These are phyloP conservation scores for Hapsidospora chrysogenum DNA, from an alignment of 495 filamentous ascomycete species.

Conservation along the genomic window DNA sequence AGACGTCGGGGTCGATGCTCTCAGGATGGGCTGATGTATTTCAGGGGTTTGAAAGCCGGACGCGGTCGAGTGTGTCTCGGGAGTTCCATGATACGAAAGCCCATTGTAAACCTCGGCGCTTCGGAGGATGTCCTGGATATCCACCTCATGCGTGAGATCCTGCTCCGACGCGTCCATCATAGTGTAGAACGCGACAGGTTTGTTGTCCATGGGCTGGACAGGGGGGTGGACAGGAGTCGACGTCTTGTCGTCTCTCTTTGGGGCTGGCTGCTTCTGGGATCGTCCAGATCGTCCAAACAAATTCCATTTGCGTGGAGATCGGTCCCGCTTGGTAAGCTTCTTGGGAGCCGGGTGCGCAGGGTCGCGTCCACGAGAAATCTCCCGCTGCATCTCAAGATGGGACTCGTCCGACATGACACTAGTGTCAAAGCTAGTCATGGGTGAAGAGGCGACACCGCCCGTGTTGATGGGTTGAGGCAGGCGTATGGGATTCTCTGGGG, in stretches of 20 bases:
- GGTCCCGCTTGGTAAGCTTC: constrained; percentile 38
- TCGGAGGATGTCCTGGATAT: constrained; percentile 50
- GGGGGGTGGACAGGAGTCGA: constrained; percentile 25
- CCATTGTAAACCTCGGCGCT: constrained; percentile 27
- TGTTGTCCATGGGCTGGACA: constrained; percentile 21
- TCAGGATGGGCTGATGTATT: not conserved
- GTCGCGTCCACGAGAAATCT: constrained; percentile 6
- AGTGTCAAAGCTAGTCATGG: constrained; percentile 30
- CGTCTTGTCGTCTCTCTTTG: constrained; percentile 7
- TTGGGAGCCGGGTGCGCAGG: constrained; percentile 15
- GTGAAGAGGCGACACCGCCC: constrained; percentile 20
- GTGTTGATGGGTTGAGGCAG: constrained; percentile 26
- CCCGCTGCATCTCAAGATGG: constrained; percentile 11
- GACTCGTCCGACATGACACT: constrained; percentile 37
- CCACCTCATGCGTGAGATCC: constrained; percentile 38
- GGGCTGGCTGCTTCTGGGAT: constrained; percentile 36
- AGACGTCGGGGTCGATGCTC: no score
- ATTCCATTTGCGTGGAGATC: constrained; percentile 59
- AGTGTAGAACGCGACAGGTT: constrained; percentile 60
- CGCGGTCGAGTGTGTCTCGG: not conserved
- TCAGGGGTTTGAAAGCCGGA: not conserved
- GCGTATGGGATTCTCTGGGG: constrained; percentile 17
- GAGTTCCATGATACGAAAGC: no score
- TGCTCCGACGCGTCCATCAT: constrained; percentile 59
- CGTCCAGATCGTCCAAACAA: constrained; percentile 64